Conservation (phyloP, 1,284 basidiomycete genomes). For the Pulveroboletus sp. region DNA sequence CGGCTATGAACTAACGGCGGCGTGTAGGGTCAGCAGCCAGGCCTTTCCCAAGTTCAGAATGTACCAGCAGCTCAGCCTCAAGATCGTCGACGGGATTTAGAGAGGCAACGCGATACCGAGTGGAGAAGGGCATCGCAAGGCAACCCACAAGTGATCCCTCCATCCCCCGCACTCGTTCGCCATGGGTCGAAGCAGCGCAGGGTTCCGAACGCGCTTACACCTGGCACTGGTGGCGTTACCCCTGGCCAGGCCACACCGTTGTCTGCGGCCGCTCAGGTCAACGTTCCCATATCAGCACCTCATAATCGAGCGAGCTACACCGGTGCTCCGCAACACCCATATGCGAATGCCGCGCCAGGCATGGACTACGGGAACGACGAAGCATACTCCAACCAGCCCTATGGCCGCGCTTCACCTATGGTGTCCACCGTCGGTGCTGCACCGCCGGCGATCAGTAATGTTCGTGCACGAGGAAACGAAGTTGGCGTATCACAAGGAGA, state of each 20-base stretch:
- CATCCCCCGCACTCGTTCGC: conserved; percentile 74
- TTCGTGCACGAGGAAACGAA: conserved; percentile 68
- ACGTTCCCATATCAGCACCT: conserved; percentile 60
- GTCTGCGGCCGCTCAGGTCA: conserved; percentile 72
- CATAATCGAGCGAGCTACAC: conserved; percentile 48
- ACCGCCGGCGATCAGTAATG: conserved; percentile 68
- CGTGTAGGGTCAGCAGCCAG: conserved; percentile 56
- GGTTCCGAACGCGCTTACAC: conserved; percentile 54
- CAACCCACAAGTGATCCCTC: conserved; percentile 56
- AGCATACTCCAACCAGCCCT: conserved; percentile 52
- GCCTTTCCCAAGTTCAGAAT: conserved; percentile 62
- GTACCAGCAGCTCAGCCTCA: conserved; percentile 46
- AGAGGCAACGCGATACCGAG: conserved; percentile 49
- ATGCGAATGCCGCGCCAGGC: conserved; percentile 54
- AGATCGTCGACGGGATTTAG: conserved; percentile 59
- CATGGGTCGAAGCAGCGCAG: conserved; percentile 69
- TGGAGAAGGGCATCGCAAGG: conserved; percentile 54
- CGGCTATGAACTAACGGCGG: conserved; percentile 18
- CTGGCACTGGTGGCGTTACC: conserved; percentile 46
- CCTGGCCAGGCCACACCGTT: conserved; percentile 62
- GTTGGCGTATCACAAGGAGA: conserved; percentile 62
- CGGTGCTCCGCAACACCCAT: conserved; percentile 58
- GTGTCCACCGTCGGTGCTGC: conserved; percentile 63
- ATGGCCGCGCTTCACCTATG: conserved; percentile 76
- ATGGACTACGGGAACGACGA: conserved; percentile 59